phyloP scores from a whole-genome alignment of 1,284 basidiomycete species.

The Schizophyllum amplum region DNA sequence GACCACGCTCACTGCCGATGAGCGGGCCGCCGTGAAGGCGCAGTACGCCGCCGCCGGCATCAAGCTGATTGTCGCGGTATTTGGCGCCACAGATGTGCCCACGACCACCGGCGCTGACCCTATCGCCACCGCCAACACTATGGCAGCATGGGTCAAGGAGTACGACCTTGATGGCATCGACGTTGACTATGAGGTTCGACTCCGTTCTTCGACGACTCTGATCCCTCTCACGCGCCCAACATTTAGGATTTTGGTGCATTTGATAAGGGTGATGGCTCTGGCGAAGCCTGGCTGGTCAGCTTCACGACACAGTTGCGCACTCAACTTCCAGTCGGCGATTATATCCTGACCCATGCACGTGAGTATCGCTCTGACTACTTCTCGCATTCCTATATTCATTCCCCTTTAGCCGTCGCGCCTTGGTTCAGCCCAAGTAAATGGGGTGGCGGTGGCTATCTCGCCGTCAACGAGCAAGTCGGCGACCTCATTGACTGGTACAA shows the following conservation, averaged over 20 bases:
- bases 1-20: slow-evolving; percentile 29
- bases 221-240: not conserved
- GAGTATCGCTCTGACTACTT: slow-evolving; percentile 9
- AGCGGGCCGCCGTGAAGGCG: slow-evolving; percentile 35
- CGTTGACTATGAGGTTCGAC: slow-evolving; percentile 43
- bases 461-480: slow-evolving; percentile 46
- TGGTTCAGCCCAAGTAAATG: slow-evolving; percentile 46
- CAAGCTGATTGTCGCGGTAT: slow-evolving; percentile 46
- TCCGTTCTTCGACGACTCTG: not conserved
- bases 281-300: slow-evolving; percentile 32
- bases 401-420: slow-evolving; percentile 36
- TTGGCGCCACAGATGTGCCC: slow-evolving; percentile 47
- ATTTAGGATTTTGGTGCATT: slow-evolving; percentile 38
- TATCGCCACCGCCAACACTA: slow-evolving; percentile 35
- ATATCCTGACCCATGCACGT: slow-evolving; percentile 38
- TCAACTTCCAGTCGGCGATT: slow-evolving; percentile 30
- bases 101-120: slow-evolving; percentile 38
- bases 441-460: slow-evolving; percentile 53
- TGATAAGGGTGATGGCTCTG: slow-evolving; percentile 30
- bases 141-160: slow-evolving; percentile 42
- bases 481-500: slow-evolving; percentile 49
- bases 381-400: not conserved
- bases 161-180: slow-evolving; percentile 47
- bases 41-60: slow-evolving; percentile 50
- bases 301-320: slow-evolving; percentile 35